Evolutionary conservation across 108 stramenopile species (phyloP).

Genomic region (Skeletonema menzelii): DNA sequence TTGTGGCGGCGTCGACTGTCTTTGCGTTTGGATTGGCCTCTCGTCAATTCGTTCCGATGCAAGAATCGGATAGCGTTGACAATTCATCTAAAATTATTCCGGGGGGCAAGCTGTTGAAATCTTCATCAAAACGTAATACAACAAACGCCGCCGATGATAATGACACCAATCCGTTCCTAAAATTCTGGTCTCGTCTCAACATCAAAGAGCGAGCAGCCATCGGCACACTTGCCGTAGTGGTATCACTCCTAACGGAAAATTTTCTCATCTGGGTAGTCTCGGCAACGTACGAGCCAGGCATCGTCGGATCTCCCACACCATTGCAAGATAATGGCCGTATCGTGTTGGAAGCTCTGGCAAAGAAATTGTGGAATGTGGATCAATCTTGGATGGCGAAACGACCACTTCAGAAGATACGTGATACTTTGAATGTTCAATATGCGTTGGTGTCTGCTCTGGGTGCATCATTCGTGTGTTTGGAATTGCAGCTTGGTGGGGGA

Average conservation of each 20-base stretch:
- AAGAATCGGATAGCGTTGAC: background rate
- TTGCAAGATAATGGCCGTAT: constrained; percentile 83
- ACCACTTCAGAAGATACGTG: constrained; percentile 55
- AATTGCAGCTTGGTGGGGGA: constrained; percentile 38
- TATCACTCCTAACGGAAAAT: constrained; percentile 70
- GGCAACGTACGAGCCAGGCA: constrained; percentile 66
- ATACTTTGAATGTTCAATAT: constrained; percentile 76
- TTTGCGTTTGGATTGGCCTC: constrained; percentile 41
- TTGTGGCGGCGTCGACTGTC: constrained; percentile 26
- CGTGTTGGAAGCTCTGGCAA: constrained; percentile 47
- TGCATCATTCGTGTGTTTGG: constrained; percentile 58
- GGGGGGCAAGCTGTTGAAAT: background rate
- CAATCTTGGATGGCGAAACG: constrained; percentile 39
- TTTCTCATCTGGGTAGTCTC: constrained; percentile 86
- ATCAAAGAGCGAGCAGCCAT: constrained; percentile 34
- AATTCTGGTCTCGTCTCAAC: constrained; percentile 21
- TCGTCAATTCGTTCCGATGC: constrained; percentile 10
- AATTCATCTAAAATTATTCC: background rate
- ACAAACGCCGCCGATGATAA: background rate
- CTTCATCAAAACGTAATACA: background rate
- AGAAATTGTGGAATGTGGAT: constrained; percentile 36
- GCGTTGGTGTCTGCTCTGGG: constrained; percentile 68
- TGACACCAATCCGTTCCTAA: constrained; percentile 5
- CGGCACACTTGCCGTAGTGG: constrained; percentile 37
- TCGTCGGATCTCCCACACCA: constrained; percentile 48